phyloP scores from a whole-genome alignment of 2,329 filamentous ascomycete genomes.

The Aureobasidium sp. region DNA sequence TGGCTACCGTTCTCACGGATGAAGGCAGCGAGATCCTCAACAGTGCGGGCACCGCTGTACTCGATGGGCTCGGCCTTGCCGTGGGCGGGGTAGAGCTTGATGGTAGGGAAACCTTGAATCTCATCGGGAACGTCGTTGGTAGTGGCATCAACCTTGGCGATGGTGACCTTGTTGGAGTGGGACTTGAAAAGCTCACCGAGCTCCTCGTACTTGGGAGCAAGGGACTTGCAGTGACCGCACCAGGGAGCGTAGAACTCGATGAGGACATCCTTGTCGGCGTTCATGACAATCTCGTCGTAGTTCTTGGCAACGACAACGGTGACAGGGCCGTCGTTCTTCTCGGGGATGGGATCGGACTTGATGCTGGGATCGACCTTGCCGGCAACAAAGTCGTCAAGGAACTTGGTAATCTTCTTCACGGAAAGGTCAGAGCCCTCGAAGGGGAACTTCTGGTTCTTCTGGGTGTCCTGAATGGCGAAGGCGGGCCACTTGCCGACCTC shows the following conservation, averaged over 20 bases:
- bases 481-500: slow-evolving; percentile 91
- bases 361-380: slow-evolving; percentile 93
- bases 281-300: slow-evolving; percentile 85
- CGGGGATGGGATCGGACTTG: slow-evolving; percentile 96
- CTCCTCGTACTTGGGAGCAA: slow-evolving; percentile 62
- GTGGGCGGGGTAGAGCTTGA: slow-evolving; percentile 94
- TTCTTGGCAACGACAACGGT: slow-evolving; percentile 84
- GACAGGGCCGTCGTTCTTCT: slow-evolving; percentile 85
- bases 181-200: slow-evolving; percentile 51
- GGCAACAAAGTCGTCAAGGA: slow-evolving; percentile 75
- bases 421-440: slow-evolving; percentile 65
- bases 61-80: slow-evolving; percentile 77
- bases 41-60: slow-evolving; percentile 79
- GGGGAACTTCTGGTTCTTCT: slow-evolving; percentile 96
- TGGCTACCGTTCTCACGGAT: slow-evolving; percentile 92
- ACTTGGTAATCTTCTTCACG: slow-evolving; percentile 64
- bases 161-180: slow-evolving; percentile 53
- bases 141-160: slow-evolving; percentile 92
- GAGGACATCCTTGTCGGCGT: slow-evolving; percentile 93
- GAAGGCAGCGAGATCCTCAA: slow-evolving; percentile 88
- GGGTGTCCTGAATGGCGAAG: slow-evolving; percentile 93
- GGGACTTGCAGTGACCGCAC: slow-evolving; percentile 65
- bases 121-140: slow-evolving; percentile 94
- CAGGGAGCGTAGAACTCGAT: slow-evolving; percentile 96
- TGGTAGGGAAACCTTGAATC: slow-evolving; percentile 96